Evolutionary conservation across 176 grass and related monocot genomes (phyloP).

Genomic region (Themeda triandra): DNA sequence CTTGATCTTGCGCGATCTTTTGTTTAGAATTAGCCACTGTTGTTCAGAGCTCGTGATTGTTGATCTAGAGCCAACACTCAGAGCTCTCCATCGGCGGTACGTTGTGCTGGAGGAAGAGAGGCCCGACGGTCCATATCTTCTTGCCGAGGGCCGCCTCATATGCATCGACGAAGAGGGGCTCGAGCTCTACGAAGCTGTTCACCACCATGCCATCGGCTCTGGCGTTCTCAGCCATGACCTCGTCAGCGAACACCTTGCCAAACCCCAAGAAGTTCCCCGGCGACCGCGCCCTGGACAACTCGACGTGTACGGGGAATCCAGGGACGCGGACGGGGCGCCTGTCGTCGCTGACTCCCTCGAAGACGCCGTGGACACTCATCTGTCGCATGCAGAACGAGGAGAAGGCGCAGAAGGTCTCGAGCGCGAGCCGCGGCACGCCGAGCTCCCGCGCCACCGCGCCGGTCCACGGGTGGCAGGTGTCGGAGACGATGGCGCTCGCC

Average conservation of each 20-base stretch:
- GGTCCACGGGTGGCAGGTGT: conserved; percentile 38
- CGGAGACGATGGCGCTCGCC: conserved; percentile 36
- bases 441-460: conserved; percentile 24
- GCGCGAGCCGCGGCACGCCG: conserved; percentile 31
- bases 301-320: conserved; percentile 22
- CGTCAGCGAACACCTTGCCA: conserved; percentile 13
- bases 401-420: conserved; percentile 41
- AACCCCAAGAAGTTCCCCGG: conserved; percentile 10
- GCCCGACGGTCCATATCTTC: conserved; percentile 49
- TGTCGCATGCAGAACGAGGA: conserved; percentile 31
- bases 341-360: conserved; percentile 27
- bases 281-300: conserved; percentile 17
- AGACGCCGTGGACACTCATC: conserved; percentile 1
- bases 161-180: conserved; percentile 27
- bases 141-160: conserved; percentile 35
- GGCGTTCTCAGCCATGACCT: conserved; percentile 6
- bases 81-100: neutral
- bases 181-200: conserved; percentile 41
- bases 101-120: conserved; percentile 20
- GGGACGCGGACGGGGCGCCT: conserved; percentile 19
- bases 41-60: no score
- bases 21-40: no score
- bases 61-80: no score
- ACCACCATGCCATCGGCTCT: conserved; percentile 40
- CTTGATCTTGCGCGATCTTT: no score